A percentile compares a stretch with the other conserved stretches of the same genome.
Evolutionary conservation across 2,329 filamentous ascomycete genomes (phyloP).

Genomic region (Aspergillus sclerotialis): DNA sequence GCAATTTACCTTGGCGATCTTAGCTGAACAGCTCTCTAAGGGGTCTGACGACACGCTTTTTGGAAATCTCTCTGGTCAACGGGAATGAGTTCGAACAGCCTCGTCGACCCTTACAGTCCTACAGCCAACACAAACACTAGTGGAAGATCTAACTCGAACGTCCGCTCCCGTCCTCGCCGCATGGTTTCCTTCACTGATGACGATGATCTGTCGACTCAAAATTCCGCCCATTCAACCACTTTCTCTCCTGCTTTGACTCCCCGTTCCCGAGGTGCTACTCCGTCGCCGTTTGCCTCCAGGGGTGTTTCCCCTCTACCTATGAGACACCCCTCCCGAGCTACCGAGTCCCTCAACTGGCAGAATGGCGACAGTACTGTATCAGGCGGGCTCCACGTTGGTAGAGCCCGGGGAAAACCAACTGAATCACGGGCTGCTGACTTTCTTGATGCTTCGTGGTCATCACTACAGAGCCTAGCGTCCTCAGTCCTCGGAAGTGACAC

Average conservation of each 20-base stretch:
- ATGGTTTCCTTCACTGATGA: slow-evolving; percentile 35
- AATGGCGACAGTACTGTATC: slow-evolving; percentile 16
- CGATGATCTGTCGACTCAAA: slow-evolving; percentile 16
- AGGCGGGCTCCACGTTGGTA: slow-evolving; percentile 18
- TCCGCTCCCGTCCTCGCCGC: slow-evolving; percentile 32
- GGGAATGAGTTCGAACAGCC: slow-evolving; percentile 38
- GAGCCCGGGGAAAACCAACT: slow-evolving; percentile 14
- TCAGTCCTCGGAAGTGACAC: slow-evolving; percentile 40
- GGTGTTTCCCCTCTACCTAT: slow-evolving; percentile 33
- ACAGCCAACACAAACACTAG: slow-evolving; percentile 24
- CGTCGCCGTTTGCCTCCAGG: slow-evolving; percentile 31
- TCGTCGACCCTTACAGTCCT: slow-evolving; percentile 29
- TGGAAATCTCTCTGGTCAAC: slow-evolving; percentile 11
- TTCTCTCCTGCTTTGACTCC: slow-evolving; percentile 22
- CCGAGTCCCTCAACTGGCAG: slow-evolving; percentile 14
- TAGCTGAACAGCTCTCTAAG: slow-evolving; percentile 14
- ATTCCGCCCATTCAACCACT: slow-evolving; percentile 20
- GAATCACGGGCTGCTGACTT: slow-evolving; percentile 27
- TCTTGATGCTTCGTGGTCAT: slow-evolving; percentile 43
- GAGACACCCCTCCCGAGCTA: slow-evolving; percentile 28
- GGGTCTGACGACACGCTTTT: slow-evolving; percentile 16
- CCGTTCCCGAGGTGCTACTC: slow-evolving; percentile 35
- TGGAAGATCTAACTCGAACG: slow-evolving; percentile 28
- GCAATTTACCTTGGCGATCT: slow-evolving; percentile 27
- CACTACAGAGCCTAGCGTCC: slow-evolving; percentile 42